Base-by-base conservation (phyloP, 1,139 yeast species). In the Taphrina pruni region DNA sequence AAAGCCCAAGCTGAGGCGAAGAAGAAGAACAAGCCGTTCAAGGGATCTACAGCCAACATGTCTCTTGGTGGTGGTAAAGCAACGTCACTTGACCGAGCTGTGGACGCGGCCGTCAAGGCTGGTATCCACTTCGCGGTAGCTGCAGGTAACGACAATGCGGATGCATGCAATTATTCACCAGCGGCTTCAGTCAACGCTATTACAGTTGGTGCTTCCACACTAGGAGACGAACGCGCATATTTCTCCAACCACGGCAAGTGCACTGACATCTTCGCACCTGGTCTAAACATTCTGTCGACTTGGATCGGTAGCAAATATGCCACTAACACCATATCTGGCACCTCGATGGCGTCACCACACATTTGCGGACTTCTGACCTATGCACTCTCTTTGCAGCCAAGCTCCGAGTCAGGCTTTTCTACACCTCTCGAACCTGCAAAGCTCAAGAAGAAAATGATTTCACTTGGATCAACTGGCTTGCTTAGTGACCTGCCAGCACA, bases 281-380 rank as follows among this genome's bases (percentile, higher is more conserved):
- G 89, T 69, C 82, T 82, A 65, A 79, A 80, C 72, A 79, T 85
- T 60, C 77, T 79, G 71, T 83, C 87, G 12, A 81, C 85, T 43
- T 94, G 92, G 82, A 92, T 90, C 79, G 96, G 97, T 65, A 88
- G 96, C 51, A 87, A 87, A 73, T 79, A 85, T 70, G 92, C 95
- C 62, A 88, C 96, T 74, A 96, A 97, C 72, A 87, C 94, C 66
- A 85, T 94, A 80, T 91, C 97, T 52, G 99, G 99, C 81, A 94
- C 99, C 26, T 94, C 99, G 26, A 94, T 94, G 99, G 99, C 99
- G 46, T 90, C 98, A 60, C 99, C 99, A 68, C 98, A 94, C 78
- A 89, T 94, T 78, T 89, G 92, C 72, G 99, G 99, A 75, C 84
- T 94, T 79, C 75, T 81, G 72, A 78, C 97, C 4, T 94, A 94